Conservation (phyloP, 1,284 basidiomycete genomes). For the Cerrena zonata region DNA sequence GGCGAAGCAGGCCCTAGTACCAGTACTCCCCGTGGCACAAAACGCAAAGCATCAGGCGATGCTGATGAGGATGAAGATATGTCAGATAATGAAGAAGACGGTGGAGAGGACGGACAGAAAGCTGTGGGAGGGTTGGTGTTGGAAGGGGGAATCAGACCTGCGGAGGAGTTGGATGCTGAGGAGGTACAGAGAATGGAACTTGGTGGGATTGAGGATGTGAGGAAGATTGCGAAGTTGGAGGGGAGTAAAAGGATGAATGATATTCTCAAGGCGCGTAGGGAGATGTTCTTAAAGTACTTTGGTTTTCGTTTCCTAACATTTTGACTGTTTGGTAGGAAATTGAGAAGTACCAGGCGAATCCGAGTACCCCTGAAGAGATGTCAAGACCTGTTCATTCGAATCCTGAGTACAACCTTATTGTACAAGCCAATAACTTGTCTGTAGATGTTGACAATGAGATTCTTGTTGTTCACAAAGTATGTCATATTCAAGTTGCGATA, state of each 20-base stretch:
- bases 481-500: too few relatives aligned
- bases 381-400: slow-evolving; percentile 81
- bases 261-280: slow-evolving; percentile 71
- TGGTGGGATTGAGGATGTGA: slow-evolving; percentile 74
- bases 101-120: slow-evolving; percentile 35
- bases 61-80: slow-evolving; percentile 51
- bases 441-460: slow-evolving; percentile 99
- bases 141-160: slow-evolving; percentile 84
- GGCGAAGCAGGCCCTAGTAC: slow-evolving; percentile 29
- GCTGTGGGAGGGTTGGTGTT: slow-evolving; percentile 65
- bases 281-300: neutral
- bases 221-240: slow-evolving; percentile 84
- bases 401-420: slow-evolving; percentile 94
- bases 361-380: slow-evolving; percentile 74
- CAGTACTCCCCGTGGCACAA: too few relatives aligned
- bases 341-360: slow-evolving; percentile 74
- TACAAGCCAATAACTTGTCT: slow-evolving; percentile 94
- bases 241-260: slow-evolving; percentile 81
- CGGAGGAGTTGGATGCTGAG: slow-evolving; percentile 88
- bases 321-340: slow-evolving; percentile 60
- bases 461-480: slow-evolving; percentile 89
- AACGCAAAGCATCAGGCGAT: slow-evolving; percentile 57
- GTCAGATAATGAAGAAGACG: slow-evolving; percentile 39
- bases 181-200: slow-evolving; percentile 92
- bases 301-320: neutral